Evolutionary conservation across 768 basidiomycete species (phyloP), one percentile per base, ranked within the genome.

Genomic region (Termitomyces sp.): DNA sequence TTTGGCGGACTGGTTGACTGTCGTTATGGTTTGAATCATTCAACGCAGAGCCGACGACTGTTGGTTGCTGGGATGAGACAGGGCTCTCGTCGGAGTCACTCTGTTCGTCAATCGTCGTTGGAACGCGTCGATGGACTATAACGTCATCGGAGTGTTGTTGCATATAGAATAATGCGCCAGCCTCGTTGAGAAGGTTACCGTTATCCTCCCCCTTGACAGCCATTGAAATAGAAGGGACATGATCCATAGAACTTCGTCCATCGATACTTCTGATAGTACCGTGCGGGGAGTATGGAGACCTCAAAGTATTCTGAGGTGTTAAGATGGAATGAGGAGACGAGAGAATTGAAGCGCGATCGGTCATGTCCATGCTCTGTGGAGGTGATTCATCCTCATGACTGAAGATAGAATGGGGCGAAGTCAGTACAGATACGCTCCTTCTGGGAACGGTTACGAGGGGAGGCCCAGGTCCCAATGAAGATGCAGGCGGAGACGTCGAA

Each of bases 81-180:
- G 58, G 48, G 34, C 59, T 50, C n/a, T 70, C 61, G 54, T 75
- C 62, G 69, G 58, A 50, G 31, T 79, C 76, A 44, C 74, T 73
- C 31, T 73, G 72, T 59, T 78, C 79, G 18, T 70, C 70, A 48
- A 77, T 79, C 34, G 78, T 78, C 22, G 80, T 76, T 42, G 78
- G 79, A 8, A 77, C 68, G n/a, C 77, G 78, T 45, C 70, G 72
- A 9, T 65, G 66, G 16, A 36, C 58, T 48, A 47, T 60, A 61
- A 51, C 58, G 58, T 56, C 49, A 33, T 64, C 42, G 42, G 65
- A 71, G 39, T 54, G 52, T 58, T 79, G 69, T 61, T 88, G 83
- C 82, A 90, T 86, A 67, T 84, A 88, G 71, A 81, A 89, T 45
- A 89, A 69, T 13, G 87, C 85, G 27, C 84, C 84, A 12, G 84